Evolutionary conservation across 331 rosid species (phyloP).

Genomic region (Dryas integrifolia): DNA sequence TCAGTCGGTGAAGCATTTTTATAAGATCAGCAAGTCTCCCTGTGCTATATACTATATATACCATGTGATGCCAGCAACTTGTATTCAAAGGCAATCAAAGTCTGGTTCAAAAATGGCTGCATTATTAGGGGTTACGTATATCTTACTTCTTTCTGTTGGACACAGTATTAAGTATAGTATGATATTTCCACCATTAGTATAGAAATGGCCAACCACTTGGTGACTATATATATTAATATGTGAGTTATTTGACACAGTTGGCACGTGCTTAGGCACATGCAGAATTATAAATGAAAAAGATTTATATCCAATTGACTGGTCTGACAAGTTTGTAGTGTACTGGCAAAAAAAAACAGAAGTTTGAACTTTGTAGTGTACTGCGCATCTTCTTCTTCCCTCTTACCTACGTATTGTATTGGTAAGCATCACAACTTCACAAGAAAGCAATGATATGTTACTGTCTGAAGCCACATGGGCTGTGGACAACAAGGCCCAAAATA

Average conservation of each 20-base stretch:
- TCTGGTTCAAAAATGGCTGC: slow-evolving; percentile 26
- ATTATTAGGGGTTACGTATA: background rate
- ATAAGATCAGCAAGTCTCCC: too few species aligned
- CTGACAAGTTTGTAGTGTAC: background rate
- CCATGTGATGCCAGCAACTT: background rate
- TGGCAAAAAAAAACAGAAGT: too few species aligned
- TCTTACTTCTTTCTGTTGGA: background rate
- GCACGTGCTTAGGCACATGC: background rate
- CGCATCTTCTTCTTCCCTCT: background rate
- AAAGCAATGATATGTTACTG: background rate
- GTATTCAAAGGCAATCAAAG: slow-evolving; percentile 1
- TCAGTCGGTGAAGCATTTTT: background rate
- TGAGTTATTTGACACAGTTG: background rate
- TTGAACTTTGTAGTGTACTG: background rate
- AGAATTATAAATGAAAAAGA: background rate
- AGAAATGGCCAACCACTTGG: background rate
- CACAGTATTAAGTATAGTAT: background rate
- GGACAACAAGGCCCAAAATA: background rate
- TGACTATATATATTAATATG: background rate
- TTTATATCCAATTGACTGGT: background rate
- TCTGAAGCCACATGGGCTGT: background rate
- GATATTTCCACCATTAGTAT: background rate
- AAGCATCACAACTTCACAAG: background rate
- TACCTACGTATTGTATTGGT: background rate
- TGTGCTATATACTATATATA: background rate